A percentile compares a stretch with the other conserved stretches of the same genome.
phyloP scores from a whole-genome alignment of 129 eudicot species.

The Cynara cardunculus region DNA sequence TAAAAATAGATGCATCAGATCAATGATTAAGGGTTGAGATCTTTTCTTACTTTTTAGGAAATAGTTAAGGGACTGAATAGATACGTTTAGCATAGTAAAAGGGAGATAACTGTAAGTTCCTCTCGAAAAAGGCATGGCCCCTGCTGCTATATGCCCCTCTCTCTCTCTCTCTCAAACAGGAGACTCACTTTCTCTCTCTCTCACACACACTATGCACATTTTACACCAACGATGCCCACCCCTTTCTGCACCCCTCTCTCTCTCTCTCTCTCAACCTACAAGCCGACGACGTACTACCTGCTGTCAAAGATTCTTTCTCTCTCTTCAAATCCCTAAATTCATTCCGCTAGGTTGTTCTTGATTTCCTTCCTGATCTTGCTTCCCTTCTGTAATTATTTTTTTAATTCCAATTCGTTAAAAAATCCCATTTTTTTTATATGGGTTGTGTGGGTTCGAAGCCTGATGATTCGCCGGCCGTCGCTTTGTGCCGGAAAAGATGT shows the following conservation, averaged over 20 bases:
- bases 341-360: slow-evolving; percentile 1
- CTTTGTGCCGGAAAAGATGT: slow-evolving; percentile 63
- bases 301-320: slow-evolving; percentile 38
- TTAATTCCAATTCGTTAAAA: neutral
- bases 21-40: too few species aligned
- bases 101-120: neutral
- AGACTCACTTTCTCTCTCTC: neutral
- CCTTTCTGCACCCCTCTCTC: slow-evolving; percentile 16
- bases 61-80: neutral
- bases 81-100: slow-evolving; percentile 1
- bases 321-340: slow-evolving; percentile 28
- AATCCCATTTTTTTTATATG: slow-evolving; percentile 27
- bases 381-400: slow-evolving; percentile 6
- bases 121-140: neutral
- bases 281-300: slow-evolving; percentile 46
- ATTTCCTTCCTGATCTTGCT: neutral
- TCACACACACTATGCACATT: slow-evolving; percentile 3
- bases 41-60: too few species aligned
- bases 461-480: slow-evolving; percentile 70
- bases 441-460: slow-evolving; percentile 85
- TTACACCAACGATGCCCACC: slow-evolving; percentile 6
- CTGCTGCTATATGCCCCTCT: neutral
- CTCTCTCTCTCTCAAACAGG: neutral
- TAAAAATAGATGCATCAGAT: too few species aligned
- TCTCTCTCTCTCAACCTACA: slow-evolving; percentile 28